Percentiles rank a stretch among this genome's conserved stretches.
Evolutionary conservation across 106 monocot species (phyloP).

Genomic region (Alisma plantagoaquatica): DNA sequence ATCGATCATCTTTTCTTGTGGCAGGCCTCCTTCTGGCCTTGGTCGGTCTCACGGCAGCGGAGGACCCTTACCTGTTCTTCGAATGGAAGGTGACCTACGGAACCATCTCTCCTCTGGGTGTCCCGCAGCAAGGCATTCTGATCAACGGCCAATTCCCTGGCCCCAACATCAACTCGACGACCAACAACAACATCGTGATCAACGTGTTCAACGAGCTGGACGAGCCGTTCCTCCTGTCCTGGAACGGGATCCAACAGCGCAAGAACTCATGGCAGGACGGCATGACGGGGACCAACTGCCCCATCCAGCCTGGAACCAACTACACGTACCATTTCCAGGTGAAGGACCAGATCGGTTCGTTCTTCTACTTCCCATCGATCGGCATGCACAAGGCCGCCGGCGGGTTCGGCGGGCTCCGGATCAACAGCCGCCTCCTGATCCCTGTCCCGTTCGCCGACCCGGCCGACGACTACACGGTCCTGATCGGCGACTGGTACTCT

Average conservation of each 20-base stretch:
- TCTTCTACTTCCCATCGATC: constrained; percentile 47
- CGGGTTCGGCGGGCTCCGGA: constrained; percentile 40
- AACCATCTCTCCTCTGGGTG: constrained; percentile 19
- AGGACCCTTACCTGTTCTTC: constrained; percentile 26
- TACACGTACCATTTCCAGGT: constrained; percentile 64
- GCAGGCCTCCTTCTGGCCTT: constrained; percentile 1
- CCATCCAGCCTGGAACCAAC: constrained; percentile 15
- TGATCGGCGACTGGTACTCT: constrained; percentile 45
- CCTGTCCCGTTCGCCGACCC: constrained; percentile 42
- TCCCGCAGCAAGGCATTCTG: constrained; percentile 29
- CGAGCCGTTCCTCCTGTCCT: constrained; percentile 40
- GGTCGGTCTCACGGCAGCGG: constrained; percentile 7
- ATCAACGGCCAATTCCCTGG: constrained; percentile 56
- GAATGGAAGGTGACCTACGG: constrained; percentile 25
- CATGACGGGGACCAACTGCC: constrained; percentile 29
- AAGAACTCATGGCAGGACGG: constrained; percentile 65
- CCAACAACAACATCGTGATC: constrained; percentile 37
- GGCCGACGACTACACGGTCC: constrained; percentile 43
- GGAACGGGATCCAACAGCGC: constrained; percentile 64
- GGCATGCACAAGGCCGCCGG: constrained; percentile 51
- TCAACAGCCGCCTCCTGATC: constrained; percentile 53
- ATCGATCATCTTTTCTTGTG: too few relatives aligned
- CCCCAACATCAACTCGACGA: constrained; percentile 38
- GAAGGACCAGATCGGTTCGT: constrained; percentile 61
- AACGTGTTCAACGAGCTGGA: constrained; percentile 38